A percentile compares a stretch with the other conserved stretches of the same genome.
Evolutionary conservation across 2,329 filamentous ascomycete species (phyloP).

Genomic region (Phialemoniopsis sp.): DNA sequence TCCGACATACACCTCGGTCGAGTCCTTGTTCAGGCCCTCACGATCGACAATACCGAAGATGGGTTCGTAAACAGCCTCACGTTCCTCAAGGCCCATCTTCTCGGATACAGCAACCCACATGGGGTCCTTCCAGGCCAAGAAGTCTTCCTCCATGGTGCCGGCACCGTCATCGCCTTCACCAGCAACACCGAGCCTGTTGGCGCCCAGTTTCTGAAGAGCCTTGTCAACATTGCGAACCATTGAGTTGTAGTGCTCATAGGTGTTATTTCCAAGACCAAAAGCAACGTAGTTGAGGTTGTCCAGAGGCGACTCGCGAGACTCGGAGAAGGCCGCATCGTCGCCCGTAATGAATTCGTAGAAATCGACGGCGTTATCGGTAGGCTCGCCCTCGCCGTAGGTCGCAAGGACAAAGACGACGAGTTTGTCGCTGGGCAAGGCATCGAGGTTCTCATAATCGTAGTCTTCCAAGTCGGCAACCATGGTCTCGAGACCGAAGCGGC

Average conservation of each 20-base stretch:
- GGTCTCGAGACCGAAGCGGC: constrained; percentile 91
- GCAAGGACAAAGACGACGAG: constrained; percentile 92
- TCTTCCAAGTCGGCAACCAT: constrained; percentile 99
- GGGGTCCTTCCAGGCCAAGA: constrained; percentile 97
- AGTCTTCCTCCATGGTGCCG: constrained; percentile 99
- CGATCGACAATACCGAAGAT: constrained; percentile 80
- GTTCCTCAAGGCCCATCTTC: constrained; percentile 86
- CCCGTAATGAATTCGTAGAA: constrained; percentile 94
- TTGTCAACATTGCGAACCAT: constrained; percentile 93
- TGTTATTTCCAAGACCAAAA: constrained; percentile 98
- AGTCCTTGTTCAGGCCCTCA: constrained; percentile 68
- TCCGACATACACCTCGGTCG: constrained; percentile 83
- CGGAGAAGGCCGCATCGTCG: constrained; percentile 78
- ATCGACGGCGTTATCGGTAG: constrained; percentile 97
- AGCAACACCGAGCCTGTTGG: constrained; percentile 76
- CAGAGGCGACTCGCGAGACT: constrained; percentile 69
- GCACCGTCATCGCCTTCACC: constrained; percentile 97
- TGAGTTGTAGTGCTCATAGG: constrained; percentile 98
- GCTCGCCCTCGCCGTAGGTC: constrained; percentile 97
- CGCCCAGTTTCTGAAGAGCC: constrained; percentile 77
- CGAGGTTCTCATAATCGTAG: constrained; percentile 93
- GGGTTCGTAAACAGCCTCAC: constrained; percentile 93
- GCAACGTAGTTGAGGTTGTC: constrained; percentile 86
- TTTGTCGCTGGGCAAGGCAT: constrained; percentile 84
- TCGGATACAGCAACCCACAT: constrained; percentile 90